These are phyloP conservation scores for Neurospora sp. DNA, from an alignment of 495 filamentous ascomycete genomes.

Conservation along the genomic window DNA sequence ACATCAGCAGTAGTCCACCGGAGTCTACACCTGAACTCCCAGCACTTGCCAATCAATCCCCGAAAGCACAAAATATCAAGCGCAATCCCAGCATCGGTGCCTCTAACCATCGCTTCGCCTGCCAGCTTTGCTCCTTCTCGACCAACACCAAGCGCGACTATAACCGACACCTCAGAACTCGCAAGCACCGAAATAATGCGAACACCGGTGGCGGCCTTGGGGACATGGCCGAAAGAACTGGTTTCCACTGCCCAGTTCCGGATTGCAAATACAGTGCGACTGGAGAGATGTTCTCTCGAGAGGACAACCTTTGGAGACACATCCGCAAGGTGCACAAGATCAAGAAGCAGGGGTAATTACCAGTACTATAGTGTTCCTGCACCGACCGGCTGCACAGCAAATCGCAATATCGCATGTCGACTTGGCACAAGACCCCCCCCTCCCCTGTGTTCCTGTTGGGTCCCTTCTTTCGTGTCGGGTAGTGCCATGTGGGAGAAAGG, in stretches of 20 bases:
- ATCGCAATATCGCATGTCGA: not conserved
- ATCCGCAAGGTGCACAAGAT: not conserved
- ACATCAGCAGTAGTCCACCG: not conserved
- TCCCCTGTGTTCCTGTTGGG: too few relatives aligned
- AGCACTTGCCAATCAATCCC: not conserved
- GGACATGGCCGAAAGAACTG: not conserved
- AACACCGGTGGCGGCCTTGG: not conserved
- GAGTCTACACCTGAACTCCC: not conserved
- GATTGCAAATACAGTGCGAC: not conserved
- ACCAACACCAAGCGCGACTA: not conserved
- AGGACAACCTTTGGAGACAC: not conserved
- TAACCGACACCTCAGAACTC: not conserved
- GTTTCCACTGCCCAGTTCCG: not conserved
- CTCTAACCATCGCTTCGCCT: not conserved
- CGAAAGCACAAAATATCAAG: not conserved
- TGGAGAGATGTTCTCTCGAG: not conserved
- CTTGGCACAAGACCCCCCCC: not conserved
- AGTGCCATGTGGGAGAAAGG: too few relatives aligned
- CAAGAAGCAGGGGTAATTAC: not conserved
- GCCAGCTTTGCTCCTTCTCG: not conserved
- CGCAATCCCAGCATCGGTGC: not conserved
- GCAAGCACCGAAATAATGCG: not conserved
- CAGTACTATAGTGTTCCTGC: not conserved
- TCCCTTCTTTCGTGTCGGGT: too few relatives aligned
- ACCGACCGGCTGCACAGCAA: not conserved